These are phyloP conservation scores for Mollisia scopiformis DNA, from an alignment of 2,329 filamentous ascomycete species.

Conservation along the genomic window DNA sequence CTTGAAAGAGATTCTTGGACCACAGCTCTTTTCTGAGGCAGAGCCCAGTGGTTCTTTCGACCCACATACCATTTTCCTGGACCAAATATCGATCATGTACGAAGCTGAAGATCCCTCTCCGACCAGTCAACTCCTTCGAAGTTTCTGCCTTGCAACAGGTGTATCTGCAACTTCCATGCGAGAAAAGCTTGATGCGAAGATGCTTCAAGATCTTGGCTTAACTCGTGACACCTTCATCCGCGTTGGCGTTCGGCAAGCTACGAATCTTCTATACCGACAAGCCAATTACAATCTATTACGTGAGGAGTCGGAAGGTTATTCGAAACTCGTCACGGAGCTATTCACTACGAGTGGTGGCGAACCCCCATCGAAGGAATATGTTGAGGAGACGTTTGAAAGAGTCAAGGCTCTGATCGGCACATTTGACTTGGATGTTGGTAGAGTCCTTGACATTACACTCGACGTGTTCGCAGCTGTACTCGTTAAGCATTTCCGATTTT, in stretches of 20 bases:
- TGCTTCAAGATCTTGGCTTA: constrained; percentile 76
- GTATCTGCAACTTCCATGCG: constrained; percentile 76
- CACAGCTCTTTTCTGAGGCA: constrained; percentile 44
- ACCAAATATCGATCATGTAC: constrained; percentile 78
- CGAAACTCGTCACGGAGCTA: constrained; percentile 92
- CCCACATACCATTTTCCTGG: constrained; percentile 74
- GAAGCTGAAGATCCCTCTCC: constrained; percentile 66
- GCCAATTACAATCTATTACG: constrained; percentile 95
- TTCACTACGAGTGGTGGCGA: constrained; percentile 85
- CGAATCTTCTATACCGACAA: constrained; percentile 91
- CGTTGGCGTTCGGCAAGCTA: constrained; percentile 85
- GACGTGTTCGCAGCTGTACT: constrained; percentile 94
- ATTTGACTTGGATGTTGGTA: constrained; percentile 94
- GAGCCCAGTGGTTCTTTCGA: constrained; percentile 59
- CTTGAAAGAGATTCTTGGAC: constrained; percentile 73
- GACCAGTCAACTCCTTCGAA: constrained; percentile 55
- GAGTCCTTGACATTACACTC: constrained; percentile 90
- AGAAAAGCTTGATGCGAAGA: constrained; percentile 76
- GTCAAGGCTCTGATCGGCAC: constrained; percentile 95
- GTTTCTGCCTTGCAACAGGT: constrained; percentile 72
- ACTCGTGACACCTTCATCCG: constrained; percentile 84
- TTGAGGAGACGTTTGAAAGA: constrained; percentile 84
- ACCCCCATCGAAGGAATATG: constrained; percentile 73
- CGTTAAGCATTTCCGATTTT: constrained; percentile 91
- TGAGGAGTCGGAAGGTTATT: constrained; percentile 96